These are phyloP conservation scores for Lenwebbia sp. DNA, from an alignment of 345 rosid genomes.

Conservation along the genomic window DNA sequence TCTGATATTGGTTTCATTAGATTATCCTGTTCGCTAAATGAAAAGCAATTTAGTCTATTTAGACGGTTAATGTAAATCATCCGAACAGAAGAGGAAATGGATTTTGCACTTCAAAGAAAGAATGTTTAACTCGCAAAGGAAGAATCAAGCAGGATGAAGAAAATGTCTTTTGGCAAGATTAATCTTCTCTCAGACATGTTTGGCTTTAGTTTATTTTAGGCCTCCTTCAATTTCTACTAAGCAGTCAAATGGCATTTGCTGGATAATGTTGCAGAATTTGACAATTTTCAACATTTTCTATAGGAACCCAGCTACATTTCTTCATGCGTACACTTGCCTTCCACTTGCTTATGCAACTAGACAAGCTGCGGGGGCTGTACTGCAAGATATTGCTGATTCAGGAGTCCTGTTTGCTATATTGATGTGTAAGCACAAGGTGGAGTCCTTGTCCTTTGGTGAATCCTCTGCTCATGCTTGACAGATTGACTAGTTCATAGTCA, in stretches of 20 bases:
- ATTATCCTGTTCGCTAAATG: not conserved
- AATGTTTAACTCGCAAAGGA: not conserved
- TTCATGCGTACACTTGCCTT: conserved; percentile 21
- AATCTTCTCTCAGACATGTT: not conserved
- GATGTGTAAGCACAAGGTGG: conserved; percentile 19
- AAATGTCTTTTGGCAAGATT: not conserved
- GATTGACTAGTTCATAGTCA: not conserved
- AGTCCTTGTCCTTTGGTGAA: not conserved
- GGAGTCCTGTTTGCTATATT: conserved; percentile 19
- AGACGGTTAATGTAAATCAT: not conserved
- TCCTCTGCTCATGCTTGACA: not conserved
- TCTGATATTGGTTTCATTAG: not conserved
- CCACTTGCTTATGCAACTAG: conserved; percentile 23
- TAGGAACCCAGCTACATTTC: conserved; percentile 21
- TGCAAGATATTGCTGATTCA: conserved; percentile 16
- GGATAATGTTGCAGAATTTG: not conserved
- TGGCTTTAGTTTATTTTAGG: not conserved
- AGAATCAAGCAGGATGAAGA: not conserved
- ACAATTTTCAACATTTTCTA: not conserved
- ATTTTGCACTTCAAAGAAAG: not conserved
- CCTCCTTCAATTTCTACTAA: not conserved
- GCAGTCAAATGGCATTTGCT: not conserved
- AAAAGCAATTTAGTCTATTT: not conserved
- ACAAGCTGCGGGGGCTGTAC: conserved; percentile 14
- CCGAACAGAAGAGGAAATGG: not conserved